phyloP scores from a whole-genome alignment of 208 protist species.

The Trypanosoma lewisi region DNA sequence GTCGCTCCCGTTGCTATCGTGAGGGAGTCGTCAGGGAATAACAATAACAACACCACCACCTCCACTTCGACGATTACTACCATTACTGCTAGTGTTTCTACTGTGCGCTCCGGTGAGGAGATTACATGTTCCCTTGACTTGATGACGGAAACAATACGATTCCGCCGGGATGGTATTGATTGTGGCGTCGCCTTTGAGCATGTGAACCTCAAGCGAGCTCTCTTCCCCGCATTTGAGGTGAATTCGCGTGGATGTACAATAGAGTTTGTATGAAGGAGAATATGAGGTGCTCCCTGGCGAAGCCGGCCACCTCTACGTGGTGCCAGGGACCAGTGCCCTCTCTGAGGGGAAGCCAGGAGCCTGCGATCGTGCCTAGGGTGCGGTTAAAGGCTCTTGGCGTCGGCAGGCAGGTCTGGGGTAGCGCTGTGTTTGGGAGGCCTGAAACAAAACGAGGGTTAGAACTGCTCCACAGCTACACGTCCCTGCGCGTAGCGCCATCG shows the following conservation, averaged over 20 bases:
- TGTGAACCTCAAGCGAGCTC: conserved; percentile 28
- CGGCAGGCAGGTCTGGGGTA: no score
- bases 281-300: background rate
- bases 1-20: background rate
- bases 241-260: conserved; percentile 37
- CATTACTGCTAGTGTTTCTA: conserved; percentile 2
- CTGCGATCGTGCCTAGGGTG: no score
- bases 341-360: no score
- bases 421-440: no score
- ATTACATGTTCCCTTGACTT: conserved; percentile 34
- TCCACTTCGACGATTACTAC: background rate
- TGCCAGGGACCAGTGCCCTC: no score
- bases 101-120: conserved; percentile 35
- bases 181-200: conserved; percentile 45
- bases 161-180: conserved; percentile 40
- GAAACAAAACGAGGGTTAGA: no score
- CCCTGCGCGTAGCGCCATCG: no score
- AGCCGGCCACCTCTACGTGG: no score
- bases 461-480: no score
- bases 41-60: background rate
- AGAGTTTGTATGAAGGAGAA: conserved; percentile 39
- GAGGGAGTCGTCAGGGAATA: background rate
- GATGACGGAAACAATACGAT: conserved; percentile 29
- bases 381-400: no score
- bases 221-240: conserved; percentile 60